A percentile compares a stretch with the other conserved stretches of the same genome.
These are phyloP conservation scores for Ceratobasidium sp. DNA, from an alignment of 1,284 basidiomycete genomes.

Conservation along the genomic window DNA sequence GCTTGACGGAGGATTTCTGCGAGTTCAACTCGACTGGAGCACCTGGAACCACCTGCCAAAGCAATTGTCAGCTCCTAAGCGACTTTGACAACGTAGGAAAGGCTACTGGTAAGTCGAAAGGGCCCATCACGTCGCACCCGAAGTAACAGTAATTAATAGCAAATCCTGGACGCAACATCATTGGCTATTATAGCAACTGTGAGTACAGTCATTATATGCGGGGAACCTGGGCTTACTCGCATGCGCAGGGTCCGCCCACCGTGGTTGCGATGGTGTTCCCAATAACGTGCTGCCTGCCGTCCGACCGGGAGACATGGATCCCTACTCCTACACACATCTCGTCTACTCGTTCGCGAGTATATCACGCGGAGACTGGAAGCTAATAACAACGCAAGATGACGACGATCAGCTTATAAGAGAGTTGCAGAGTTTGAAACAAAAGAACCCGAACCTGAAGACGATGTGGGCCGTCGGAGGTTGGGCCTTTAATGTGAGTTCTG, in stretches of 20 bases:
- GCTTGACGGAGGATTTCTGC: constrained; percentile 36
- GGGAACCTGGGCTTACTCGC: too few species aligned
- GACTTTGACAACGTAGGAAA: constrained; percentile 27
- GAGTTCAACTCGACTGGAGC: neutral
- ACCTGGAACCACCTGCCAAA: constrained; percentile 30
- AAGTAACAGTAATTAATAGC: neutral
- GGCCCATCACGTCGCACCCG: too few species aligned
- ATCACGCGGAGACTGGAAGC: constrained; percentile 17
- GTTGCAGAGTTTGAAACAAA: constrained; percentile 15
- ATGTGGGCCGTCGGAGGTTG: constrained; percentile 40
- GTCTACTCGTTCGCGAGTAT: constrained; percentile 37
- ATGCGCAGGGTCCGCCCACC: constrained; percentile 21
- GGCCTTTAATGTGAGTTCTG: constrained; percentile 30
- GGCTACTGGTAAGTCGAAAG: neutral
- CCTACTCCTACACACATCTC: constrained; percentile 25
- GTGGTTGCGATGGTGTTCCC: constrained; percentile 13
- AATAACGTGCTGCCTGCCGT: constrained; percentile 7
- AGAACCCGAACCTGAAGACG: constrained; percentile 35
- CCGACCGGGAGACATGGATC: constrained; percentile 14
- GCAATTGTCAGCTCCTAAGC: constrained; percentile 16
- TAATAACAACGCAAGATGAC: constrained; percentile 13
- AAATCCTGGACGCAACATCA: constrained; percentile 25
- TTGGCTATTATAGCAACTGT: constrained; percentile 38
- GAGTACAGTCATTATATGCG: neutral
- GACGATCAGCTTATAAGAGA: constrained; percentile 15